Evolutionary conservation across 2,329 filamentous ascomycete genomes (phyloP).

Genomic region (Trichoderma simmonsii): DNA sequence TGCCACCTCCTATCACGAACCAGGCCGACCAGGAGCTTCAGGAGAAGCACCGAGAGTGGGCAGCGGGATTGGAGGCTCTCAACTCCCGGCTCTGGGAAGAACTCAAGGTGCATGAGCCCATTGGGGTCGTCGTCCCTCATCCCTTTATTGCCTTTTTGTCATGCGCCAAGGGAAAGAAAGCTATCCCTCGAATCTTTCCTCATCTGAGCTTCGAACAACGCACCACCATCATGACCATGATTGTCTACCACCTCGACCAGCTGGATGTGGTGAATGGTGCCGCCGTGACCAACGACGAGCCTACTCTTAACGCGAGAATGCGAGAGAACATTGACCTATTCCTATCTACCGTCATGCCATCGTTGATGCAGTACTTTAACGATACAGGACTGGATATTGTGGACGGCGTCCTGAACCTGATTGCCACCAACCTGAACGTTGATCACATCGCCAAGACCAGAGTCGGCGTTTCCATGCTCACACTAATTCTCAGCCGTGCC

Average conservation of each 20-base stretch:
- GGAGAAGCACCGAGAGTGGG: constrained; percentile 75
- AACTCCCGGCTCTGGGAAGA: constrained; percentile 80
- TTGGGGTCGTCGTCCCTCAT: constrained; percentile 72
- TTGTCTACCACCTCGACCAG: constrained; percentile 87
- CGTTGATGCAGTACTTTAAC: constrained; percentile 83
- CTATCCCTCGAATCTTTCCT: constrained; percentile 89
- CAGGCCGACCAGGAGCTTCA: constrained; percentile 61
- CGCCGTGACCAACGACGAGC: constrained; percentile 69
- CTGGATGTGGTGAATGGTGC: constrained; percentile 85
- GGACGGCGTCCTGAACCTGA: constrained; percentile 80
- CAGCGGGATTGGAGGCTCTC: constrained; percentile 54
- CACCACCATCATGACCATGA: constrained; percentile 92
- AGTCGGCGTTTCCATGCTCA: constrained; percentile 85
- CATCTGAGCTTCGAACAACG: constrained; percentile 90
- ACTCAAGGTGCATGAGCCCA: constrained; percentile 90
- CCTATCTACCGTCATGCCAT: constrained; percentile 81
- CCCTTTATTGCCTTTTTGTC: constrained; percentile 96
- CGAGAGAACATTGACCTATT: constrained; percentile 94
- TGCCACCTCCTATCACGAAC: constrained; percentile 62
- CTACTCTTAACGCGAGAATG: constrained; percentile 67
- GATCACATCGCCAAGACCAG: constrained; percentile 81
- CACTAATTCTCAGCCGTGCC: constrained; percentile 89
- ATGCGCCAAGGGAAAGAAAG: constrained; percentile 93
- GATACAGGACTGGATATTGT: constrained; percentile 90
- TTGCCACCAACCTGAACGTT: constrained; percentile 79